Evolutionary conservation across 2,329 filamentous ascomycete genomes (phyloP).

Genomic region (Botryosphaeria dothidea): DNA sequence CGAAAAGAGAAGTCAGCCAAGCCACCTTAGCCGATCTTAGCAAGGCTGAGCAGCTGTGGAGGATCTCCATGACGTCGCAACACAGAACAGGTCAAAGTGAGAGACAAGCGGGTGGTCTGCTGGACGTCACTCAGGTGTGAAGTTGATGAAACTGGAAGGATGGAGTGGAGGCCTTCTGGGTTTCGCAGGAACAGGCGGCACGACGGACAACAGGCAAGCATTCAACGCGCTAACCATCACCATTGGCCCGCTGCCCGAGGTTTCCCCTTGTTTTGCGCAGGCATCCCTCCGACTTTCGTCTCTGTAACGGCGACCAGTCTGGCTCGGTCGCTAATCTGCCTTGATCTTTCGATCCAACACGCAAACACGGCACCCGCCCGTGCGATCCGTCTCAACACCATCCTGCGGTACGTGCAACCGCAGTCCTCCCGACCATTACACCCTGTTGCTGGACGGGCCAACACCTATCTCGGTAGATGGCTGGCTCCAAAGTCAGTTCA

Average conservation of each 20-base stretch:
- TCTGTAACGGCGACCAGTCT: neutral
- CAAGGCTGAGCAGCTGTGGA: neutral
- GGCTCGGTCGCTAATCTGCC: neutral
- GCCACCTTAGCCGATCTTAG: neutral
- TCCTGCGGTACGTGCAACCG: neutral
- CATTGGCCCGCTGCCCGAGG: neutral
- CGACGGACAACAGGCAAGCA: too few relatives aligned
- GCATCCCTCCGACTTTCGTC: neutral
- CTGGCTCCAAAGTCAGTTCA: too few relatives aligned
- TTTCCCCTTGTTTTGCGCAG: neutral
- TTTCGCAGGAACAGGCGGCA: neutral
- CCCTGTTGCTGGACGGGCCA: neutral
- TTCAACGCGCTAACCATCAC: too few relatives aligned
- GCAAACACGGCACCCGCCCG: neutral
- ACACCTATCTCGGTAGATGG: neutral
- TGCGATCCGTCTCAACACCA: neutral
- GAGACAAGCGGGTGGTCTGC: neutral
- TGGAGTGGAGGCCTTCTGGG: neutral
- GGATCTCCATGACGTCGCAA: neutral
- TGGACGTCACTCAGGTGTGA: neutral
- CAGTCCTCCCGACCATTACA: neutral
- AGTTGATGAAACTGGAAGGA: neutral
- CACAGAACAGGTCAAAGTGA: neutral
- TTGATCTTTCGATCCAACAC: neutral
- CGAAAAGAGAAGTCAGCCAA: neutral